phyloP scores from a whole-genome alignment of 1,139 yeast species.

The Debaryomyces singareniensis region DNA sequence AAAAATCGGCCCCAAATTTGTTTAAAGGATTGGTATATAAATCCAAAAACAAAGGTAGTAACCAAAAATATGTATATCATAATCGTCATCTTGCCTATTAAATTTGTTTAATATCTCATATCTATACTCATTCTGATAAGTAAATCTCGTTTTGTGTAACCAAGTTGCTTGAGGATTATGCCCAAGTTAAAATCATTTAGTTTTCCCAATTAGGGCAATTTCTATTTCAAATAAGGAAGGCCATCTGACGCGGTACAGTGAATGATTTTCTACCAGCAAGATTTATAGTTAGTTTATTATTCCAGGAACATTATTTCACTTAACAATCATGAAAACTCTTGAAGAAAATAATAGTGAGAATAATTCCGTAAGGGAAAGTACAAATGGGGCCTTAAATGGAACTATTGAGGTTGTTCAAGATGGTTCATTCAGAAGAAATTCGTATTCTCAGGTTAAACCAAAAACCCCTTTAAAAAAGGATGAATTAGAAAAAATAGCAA shows the following conservation, averaged over 20 bases:
- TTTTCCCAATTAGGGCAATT: background rate
- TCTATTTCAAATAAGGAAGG: background rate
- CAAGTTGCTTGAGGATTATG: too few species aligned
- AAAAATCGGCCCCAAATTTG: conserved; percentile 31
- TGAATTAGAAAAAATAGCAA: conserved; percentile 42
- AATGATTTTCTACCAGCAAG: too few species aligned
- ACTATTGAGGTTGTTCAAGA: background rate
- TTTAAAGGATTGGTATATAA: conserved; percentile 11
- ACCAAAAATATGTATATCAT: background rate
- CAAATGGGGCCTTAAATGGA: background rate
- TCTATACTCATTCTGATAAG: too few species aligned
- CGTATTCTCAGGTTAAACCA: conserved; percentile 10
- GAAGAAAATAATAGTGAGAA: background rate
- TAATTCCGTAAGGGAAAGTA: background rate
- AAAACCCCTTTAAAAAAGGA: conserved; percentile 40
- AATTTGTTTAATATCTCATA: too few species aligned
- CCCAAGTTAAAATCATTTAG: too few species aligned
- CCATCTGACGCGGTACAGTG: background rate
- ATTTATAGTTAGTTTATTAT: too few species aligned
- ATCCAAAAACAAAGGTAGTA: background rate
- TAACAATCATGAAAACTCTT: background rate
- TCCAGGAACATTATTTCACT: too few species aligned
- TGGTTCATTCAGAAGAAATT: background rate
- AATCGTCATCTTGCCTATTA: background rate
- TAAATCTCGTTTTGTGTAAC: background rate